These are phyloP conservation scores for Talaromyces pinophilus DNA, from an alignment of 2,329 filamentous ascomycete genomes.

Conservation along the genomic window DNA sequence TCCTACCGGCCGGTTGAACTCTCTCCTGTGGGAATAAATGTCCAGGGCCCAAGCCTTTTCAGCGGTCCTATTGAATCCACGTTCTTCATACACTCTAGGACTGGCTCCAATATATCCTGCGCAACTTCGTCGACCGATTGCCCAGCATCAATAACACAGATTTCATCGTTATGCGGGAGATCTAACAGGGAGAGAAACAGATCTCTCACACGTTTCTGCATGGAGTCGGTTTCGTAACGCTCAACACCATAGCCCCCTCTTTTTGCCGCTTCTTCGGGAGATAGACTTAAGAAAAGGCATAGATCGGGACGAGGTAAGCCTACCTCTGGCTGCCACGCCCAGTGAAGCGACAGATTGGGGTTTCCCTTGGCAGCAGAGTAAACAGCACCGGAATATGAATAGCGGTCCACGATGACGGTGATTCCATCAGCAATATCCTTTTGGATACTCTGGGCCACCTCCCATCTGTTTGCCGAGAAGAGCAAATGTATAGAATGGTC, in stretches of 20 bases:
- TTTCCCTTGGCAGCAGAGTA: slow-evolving; percentile 88
- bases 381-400: slow-evolving; percentile 92
- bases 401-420: slow-evolving; percentile 84
- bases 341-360: slow-evolving; percentile 66
- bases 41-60: slow-evolving; percentile 37
- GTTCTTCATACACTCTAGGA: slow-evolving; percentile 34
- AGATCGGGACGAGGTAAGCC: slow-evolving; percentile 85
- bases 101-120: slow-evolving; percentile 37
- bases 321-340: slow-evolving; percentile 81
- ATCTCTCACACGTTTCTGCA: slow-evolving; percentile 77
- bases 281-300: slow-evolving; percentile 83
- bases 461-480: slow-evolving; percentile 91
- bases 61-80: slow-evolving; percentile 39
- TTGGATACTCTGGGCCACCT: slow-evolving; percentile 53
- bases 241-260: slow-evolving; percentile 88
- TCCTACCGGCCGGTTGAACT: slow-evolving; percentile 2
- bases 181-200: slow-evolving; percentile 64
- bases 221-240: slow-evolving; percentile 79
- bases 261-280: slow-evolving; percentile 68
- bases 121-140: slow-evolving; percentile 54
- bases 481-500: slow-evolving; percentile 89
- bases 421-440: slow-evolving; percentile 62
- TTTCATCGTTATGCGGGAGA: slow-evolving; percentile 52
- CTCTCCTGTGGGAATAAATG: slow-evolving; percentile 27
- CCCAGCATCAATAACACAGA: slow-evolving; percentile 59